phyloP scores from a whole-genome alignment of 345 rosid species.

The Eutrema heterophyllum region DNA sequence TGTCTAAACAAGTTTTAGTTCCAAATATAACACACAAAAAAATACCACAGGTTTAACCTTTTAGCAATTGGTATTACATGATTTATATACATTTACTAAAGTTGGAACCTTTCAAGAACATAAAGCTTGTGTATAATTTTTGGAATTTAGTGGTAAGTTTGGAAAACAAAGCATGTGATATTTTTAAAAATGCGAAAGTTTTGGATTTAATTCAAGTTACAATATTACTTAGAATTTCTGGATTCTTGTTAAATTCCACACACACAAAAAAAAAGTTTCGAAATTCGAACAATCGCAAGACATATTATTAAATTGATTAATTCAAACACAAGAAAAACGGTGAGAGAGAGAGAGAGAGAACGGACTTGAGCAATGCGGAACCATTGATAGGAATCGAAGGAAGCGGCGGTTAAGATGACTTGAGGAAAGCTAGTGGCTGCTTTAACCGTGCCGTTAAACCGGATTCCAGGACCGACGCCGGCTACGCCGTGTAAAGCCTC shows the following conservation, averaged over 20 bases:
- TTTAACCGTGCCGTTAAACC: conserved; percentile 46
- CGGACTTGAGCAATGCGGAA: conserved; percentile 79
- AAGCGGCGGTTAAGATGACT: conserved; percentile 75
- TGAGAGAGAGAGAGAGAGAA: background rate
- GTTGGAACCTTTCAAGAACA: background rate
- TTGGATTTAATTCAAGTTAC: background rate
- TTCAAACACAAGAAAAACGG: background rate
- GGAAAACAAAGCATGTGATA: background rate
- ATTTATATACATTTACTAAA: background rate
- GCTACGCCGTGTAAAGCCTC: conserved; percentile 89
- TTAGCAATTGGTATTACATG: background rate
- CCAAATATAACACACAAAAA: background rate
- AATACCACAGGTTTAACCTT: background rate
- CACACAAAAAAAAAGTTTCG: too few relatives aligned
- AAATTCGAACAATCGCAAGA: background rate
- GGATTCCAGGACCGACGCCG: conserved; percentile 42
- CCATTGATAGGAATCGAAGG: conserved; percentile 70
- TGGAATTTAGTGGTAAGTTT: background rate
- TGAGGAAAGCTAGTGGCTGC: conserved; percentile 93
- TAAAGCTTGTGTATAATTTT: background rate
- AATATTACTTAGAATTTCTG: background rate
- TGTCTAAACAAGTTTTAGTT: background rate
- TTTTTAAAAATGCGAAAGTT: background rate
- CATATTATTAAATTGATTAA: background rate
- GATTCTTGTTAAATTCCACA: background rate